Conservation (phyloP, 2,329 filamentous ascomycete genomes). For the Diaporthe sp. region DNA sequence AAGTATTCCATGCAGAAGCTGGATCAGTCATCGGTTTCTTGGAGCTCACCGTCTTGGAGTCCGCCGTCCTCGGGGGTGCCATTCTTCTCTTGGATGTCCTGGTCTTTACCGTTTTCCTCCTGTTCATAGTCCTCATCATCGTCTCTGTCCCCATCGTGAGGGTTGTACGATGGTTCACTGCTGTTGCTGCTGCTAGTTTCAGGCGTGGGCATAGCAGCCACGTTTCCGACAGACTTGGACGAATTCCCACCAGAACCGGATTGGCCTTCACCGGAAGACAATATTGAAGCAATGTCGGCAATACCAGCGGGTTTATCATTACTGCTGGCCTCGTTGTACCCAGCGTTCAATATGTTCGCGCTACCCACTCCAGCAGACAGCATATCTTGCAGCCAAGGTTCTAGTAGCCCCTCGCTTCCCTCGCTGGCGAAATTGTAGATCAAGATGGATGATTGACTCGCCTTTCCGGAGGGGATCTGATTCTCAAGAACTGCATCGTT, state of each 20-base stretch:
- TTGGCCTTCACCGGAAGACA: not conserved
- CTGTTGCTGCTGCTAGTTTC: too few species aligned
- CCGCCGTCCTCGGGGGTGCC: not conserved
- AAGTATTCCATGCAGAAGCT: not conserved
- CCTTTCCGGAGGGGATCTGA: not conserved
- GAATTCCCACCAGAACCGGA: not conserved
- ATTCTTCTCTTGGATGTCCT: not conserved
- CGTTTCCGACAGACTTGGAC: not conserved
- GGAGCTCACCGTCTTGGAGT: not conserved
- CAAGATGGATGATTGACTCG: too few species aligned
- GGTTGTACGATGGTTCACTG: not conserved
- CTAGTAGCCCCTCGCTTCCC: too few species aligned
- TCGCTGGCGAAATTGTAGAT: too few species aligned
- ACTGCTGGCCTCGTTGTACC: conserved; percentile 20
- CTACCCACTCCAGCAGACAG: conserved; percentile 6
- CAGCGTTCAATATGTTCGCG: conserved; percentile 21
- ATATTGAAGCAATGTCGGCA: not conserved
- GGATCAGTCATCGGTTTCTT: not conserved
- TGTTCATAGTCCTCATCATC: too few species aligned
- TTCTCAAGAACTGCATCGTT: not conserved
- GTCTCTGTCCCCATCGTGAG: not conserved
- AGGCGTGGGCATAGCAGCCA: not conserved
- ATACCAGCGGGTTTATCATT: conserved; percentile 7
- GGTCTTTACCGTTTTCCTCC: not conserved
- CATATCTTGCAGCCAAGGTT: conserved; percentile 23